Base-by-base conservation (phyloP, 1,284 basidiomycete genomes). In the Taiwanofungus camphoratus region DNA sequence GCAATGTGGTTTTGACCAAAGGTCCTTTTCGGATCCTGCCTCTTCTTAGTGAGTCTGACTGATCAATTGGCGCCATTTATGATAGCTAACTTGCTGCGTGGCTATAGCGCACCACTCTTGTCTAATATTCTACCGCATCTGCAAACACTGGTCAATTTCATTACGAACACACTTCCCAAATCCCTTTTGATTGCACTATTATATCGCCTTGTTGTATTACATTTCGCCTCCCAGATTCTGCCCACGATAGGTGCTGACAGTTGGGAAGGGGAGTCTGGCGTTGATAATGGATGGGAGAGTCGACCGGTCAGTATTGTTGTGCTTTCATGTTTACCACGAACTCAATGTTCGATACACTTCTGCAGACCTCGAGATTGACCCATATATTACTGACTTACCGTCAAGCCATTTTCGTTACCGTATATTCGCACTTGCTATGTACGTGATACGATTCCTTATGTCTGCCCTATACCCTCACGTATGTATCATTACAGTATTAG, bases 141-240 rank as follows among this genome's bases (percentile, higher is more conserved):
- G 44, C 80, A 87, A 57, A 83, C 84, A 1, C 66, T 90, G 13
- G 65, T 82, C 34, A 87, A 85, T 57, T 90, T 90, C 57, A 74
- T 89, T 40, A 79, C 81, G 8, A 85, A 88, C 60, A 89, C 87
- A 11, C 70, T 92, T 7, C 88, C 89, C 3, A 89, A 87, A 52
- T 87, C 87, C 4, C 79, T 90, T n/a, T 69, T 95, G 3, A 75
- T 92, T 32, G 86, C 88, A 7, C 74, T 96, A 16, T 66, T 88
- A 19, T 95, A 92, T 63, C 82, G 92, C 29, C 70, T 94, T 15
- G 69, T 79, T 7, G 84, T 95, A 22, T 66, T 95, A n/a, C 88
- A 94, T 52, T 71, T 87, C 42, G 91, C 91, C 2, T 90, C 89
- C 7, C 77, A 81, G 35, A 90, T 95, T 47, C 66, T 91, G 29